phyloP scores from a whole-genome alignment of 169 alveolate species.

The Sarcocystis neurona region DNA sequence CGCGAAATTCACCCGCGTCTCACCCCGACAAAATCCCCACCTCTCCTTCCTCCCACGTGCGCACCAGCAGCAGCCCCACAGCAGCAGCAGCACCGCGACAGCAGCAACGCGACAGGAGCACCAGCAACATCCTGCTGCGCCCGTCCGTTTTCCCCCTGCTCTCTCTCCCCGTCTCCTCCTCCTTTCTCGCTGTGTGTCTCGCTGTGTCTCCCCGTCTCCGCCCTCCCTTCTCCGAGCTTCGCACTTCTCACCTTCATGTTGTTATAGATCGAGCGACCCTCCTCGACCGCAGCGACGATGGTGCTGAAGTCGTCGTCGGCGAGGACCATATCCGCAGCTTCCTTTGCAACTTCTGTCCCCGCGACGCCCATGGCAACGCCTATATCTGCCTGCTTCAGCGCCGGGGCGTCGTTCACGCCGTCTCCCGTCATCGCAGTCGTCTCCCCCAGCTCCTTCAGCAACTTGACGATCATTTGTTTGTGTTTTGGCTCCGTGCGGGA shows the following conservation, averaged over 20 bases:
- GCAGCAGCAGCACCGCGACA: neutral
- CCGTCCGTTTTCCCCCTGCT: no score
- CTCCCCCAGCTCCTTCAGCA: slow-evolving; percentile 92
- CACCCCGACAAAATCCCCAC: no score
- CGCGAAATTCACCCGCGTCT: no score
- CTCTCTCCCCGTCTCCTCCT: neutral
- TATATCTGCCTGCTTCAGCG: slow-evolving; percentile 96
- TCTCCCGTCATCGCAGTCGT: slow-evolving; percentile 98
- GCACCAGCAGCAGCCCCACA: no score
- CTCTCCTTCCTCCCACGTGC: no score
- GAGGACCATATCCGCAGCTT: slow-evolving; percentile 98
- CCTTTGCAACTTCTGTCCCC: slow-evolving; percentile 99
- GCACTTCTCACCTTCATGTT: slow-evolving; percentile 97
- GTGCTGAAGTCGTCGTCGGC: slow-evolving; percentile 99
- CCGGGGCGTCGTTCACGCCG: slow-evolving; percentile 99
- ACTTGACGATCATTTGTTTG: slow-evolving; percentile 95
- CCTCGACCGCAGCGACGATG: slow-evolving; percentile 98
- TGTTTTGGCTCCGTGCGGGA: slow-evolving; percentile 98
- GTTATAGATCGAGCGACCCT: slow-evolving; percentile 97
- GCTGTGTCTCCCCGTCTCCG: neutral
- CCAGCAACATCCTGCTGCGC: no score
- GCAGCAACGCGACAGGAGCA: no score
- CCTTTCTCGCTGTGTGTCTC: neutral
- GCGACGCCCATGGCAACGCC: slow-evolving; percentile 99
- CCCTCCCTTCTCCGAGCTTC: neutral